Evolutionary conservation across 768 basidiomycete species (phyloP), one percentile per base, ranked within the genome.

Genomic region (Suillus paluster): DNA sequence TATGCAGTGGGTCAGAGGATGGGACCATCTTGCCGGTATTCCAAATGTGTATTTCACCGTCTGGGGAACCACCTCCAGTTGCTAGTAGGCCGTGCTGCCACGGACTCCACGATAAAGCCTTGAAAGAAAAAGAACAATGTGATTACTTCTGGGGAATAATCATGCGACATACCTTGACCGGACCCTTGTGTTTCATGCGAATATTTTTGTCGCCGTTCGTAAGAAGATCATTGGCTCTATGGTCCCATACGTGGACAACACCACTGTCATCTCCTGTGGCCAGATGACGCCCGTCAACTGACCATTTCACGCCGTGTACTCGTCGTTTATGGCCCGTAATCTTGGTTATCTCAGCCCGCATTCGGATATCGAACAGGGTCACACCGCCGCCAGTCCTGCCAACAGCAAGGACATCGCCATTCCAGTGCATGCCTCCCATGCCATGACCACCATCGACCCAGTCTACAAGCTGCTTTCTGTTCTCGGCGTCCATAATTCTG

Each of bases 101-200:
- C 0, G 89, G 89, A 66, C 87, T 87, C 89, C 89, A 91, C 0
- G 88, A 84, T 52, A 91, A 75, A 1, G 90, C 89, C 89, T 90
- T 55, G 55, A 46, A 56, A 39, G 7, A 45, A 42, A 48, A 19
- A 27, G 41, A 58, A 44, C 30, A 60, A 25, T 44, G 19, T 23
- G 2, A 12, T 39, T 23, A 55, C 33, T 36, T 25, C 30, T 53
- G n/a, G 34, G 19, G 23, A 25, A 36, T 39, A 5, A 23, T 27
- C 23, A 14, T 44, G 15, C 23, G 39, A 57, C 65, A 50, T 38
- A 81, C 81, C 76, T 82, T 82, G 38, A 83, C 78, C 1, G 81
- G 75, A 17, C 79, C 81, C 0, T 69, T 68, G 57, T 82, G 81
- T 66, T 78, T 81, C 66, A 78, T 77, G 60, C 79, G 78, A 45